Evolutionary conservation across 106 monocot species (phyloP), one percentile per base, ranked within the genome.

Genomic region (Allium fistulosum): DNA sequence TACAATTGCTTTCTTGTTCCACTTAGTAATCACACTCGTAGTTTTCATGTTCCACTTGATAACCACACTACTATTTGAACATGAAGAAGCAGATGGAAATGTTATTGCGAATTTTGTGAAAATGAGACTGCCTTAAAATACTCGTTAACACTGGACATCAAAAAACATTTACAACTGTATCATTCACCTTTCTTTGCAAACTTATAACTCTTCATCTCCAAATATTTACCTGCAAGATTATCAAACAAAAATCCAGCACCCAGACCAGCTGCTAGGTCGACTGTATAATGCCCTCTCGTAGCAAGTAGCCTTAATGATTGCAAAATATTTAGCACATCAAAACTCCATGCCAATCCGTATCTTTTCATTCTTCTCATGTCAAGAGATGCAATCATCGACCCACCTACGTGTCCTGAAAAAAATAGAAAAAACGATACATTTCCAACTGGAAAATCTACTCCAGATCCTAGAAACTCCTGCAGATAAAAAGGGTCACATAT

Each of bases 351-450:
- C 76, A 97, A 66, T 18, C 37, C 51, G 15, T 53, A 46, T 37
- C 92, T 76, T 52, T 68, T 51, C 60, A 64, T 77, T 63, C 97
- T 60, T 63, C 92, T 77, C 97, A 97, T 97, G 79, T 97, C 97
- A 51, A 87, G 47, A 4, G 97, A 88, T 2, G 89, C 97, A 52
- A 97, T 92, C 67, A 97, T 63, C 0, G 92, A 74, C 8, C 86
- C 97, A 3, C 88, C 97, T 9, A 86, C 97, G 49, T 97, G 97
- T 2, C 97, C 97, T 6, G 92, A 97, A 88, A 86, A 97, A 84
- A 97, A 97, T 63, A 97, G 92, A 80, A 87, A 97, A 78, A 97
- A 97, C 50, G 92, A 92, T 10, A 92, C 92, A 50, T 97, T 97
- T 10, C 84, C 97, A 50, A 97, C 92, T 4, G 97, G 97, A 74